Conservation (phyloP, 2,329 filamentous ascomycete genomes). For the Cephalotrichum gorgonifer region DNA sequence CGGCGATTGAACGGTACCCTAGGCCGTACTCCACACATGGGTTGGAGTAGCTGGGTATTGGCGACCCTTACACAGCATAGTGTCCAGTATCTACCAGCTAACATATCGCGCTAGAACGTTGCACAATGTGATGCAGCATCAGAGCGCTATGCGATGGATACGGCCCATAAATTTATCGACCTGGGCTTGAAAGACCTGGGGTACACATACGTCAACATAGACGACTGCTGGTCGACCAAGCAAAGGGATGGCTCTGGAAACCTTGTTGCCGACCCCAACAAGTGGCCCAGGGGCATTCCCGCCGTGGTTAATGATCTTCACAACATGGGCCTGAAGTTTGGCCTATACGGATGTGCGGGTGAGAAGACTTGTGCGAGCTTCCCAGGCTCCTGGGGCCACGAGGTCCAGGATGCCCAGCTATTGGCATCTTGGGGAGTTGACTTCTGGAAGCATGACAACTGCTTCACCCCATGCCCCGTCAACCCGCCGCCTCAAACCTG, state of each 20-base stretch:
- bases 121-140: slow-evolving; percentile 9
- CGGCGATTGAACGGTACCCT: slow-evolving; percentile 5
- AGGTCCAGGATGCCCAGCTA: slow-evolving; percentile 7
- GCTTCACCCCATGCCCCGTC: slow-evolving; percentile 7
- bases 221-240: slow-evolving; percentile 49
- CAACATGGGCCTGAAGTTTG: slow-evolving; percentile 44
- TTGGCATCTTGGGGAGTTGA: slow-evolving; percentile 9
- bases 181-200: slow-evolving; percentile 39
- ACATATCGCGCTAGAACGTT: slow-evolving; percentile 7
- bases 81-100: neutral
- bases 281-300: slow-evolving; percentile 47
- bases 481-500: slow-evolving; percentile 9
- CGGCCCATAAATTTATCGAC: slow-evolving; percentile 8
- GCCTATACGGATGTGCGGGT: slow-evolving; percentile 51
- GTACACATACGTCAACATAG: slow-evolving; percentile 46
- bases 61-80: neutral
- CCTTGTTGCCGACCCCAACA: slow-evolving; percentile 33
- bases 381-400: slow-evolving; percentile 9
- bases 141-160: slow-evolving; percentile 8
- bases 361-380: slow-evolving; percentile 13
- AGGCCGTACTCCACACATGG: slow-evolving; percentile 9
- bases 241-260: slow-evolving; percentile 24
- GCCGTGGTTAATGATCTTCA: slow-evolving; percentile 42
- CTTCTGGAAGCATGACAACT: slow-evolving; percentile 10
- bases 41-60: slow-evolving; percentile 10